Evolutionary conservation across 495 filamentous ascomycete genomes (phyloP).

Genomic region (Aspergillus indologenus): DNA sequence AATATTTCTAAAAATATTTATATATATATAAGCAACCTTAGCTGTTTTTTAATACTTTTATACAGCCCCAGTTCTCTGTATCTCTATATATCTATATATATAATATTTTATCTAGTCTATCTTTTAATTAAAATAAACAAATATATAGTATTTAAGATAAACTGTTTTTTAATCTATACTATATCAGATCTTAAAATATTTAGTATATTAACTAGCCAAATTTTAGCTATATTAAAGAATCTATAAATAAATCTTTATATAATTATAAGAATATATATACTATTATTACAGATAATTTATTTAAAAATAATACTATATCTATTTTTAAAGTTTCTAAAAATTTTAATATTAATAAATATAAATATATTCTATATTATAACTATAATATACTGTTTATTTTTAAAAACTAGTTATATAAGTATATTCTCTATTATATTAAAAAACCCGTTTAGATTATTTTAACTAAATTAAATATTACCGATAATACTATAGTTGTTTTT

Average conservation of each 20-base stretch:
- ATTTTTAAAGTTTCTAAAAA: neutral
- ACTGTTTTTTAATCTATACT: neutral
- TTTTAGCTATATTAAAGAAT: neutral
- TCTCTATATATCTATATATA: no score
- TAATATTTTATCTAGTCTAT: no score
- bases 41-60: no score
- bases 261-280: neutral
- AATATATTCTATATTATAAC: neutral
- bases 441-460: neutral
- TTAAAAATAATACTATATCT: no score
- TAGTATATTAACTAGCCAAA: neutral
- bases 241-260: neutral
- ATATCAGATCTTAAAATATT: neutral
- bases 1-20: neutral
- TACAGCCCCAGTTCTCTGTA: no score
- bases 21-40: neutral
- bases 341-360: constrained; percentile 2
- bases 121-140: no score
- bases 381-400: neutral
- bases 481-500: neutral
- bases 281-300: neutral
- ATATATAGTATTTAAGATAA: no score
- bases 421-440: neutral
- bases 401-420: neutral
- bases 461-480: neutral